Evolutionary conservation across 768 basidiomycete genomes (phyloP).

Genomic region (Tylopilus balloui): DNA sequence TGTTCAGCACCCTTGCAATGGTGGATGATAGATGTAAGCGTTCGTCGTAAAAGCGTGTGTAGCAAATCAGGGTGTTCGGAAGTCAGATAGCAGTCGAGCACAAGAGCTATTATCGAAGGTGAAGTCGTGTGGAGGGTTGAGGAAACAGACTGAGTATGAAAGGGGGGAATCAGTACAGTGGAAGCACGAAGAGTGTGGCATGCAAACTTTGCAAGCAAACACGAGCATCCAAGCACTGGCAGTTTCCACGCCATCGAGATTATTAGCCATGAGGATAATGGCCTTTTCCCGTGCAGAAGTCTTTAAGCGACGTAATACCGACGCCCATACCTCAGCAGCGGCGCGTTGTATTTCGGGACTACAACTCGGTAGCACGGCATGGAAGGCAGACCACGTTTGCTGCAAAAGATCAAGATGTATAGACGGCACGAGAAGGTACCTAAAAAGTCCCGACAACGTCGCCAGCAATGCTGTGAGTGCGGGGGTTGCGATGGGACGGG

Average conservation of each 20-base stretch:
- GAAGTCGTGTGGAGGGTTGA: slow-evolving; percentile 78
- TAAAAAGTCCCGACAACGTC: slow-evolving; percentile 67
- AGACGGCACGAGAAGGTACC: slow-evolving; percentile 65
- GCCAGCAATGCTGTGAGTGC: slow-evolving; percentile 61
- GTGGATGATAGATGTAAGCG: slow-evolving; percentile 77
- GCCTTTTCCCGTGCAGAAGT: slow-evolving; percentile 51
- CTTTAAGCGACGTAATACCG: slow-evolving; percentile 69
- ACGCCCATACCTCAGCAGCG: slow-evolving; percentile 86
- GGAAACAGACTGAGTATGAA: slow-evolving; percentile 58
- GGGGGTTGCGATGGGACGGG: slow-evolving; percentile 53
- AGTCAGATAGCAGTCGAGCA: slow-evolving; percentile 54
- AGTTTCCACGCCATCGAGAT: slow-evolving; percentile 51
- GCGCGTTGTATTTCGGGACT: slow-evolving; percentile 69
- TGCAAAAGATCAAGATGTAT: slow-evolving; percentile 49
- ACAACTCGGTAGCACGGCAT: slow-evolving; percentile 51
- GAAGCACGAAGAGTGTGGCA: slow-evolving; percentile 3
- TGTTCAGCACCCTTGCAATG: slow-evolving; percentile 70
- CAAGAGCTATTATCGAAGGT: slow-evolving; percentile 51
- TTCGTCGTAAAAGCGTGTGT: slow-evolving; percentile 59
- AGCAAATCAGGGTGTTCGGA: slow-evolving; percentile 38
- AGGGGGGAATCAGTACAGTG: background rate
- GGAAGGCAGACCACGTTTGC: slow-evolving; percentile 57
- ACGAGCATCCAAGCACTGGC: slow-evolving; percentile 71
- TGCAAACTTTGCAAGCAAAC: slow-evolving; percentile 69
- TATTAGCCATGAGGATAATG: slow-evolving; percentile 49